Evolutionary conservation across 768 basidiomycete species (phyloP).

Genomic region (Mycena kentingensis): DNA sequence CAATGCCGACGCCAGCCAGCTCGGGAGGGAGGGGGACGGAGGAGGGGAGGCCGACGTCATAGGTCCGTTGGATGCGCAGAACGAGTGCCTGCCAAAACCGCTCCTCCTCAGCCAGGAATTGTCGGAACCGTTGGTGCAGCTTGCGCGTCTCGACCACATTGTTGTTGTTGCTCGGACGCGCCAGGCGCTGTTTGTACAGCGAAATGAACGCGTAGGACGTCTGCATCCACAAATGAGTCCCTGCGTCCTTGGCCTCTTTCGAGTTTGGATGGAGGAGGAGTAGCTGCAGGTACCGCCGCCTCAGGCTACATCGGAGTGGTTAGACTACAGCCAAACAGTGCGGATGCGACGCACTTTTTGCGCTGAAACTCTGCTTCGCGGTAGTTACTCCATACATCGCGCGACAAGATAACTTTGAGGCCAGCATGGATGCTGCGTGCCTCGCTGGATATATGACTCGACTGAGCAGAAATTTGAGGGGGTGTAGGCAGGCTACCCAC

Average conservation of each 20-base stretch:
- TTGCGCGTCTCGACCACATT: constrained; percentile 84
- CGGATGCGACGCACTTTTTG: constrained; percentile 65
- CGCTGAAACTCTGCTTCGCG: constrained; percentile 80
- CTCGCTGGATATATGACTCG: constrained; percentile 51
- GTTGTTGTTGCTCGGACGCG: constrained; percentile 48
- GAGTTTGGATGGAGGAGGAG: constrained; percentile 70
- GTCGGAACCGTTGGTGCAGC: constrained; percentile 82
- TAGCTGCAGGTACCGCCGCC: constrained; percentile 68
- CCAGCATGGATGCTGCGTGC: constrained; percentile 74
- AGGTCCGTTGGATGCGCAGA: constrained; percentile 70
- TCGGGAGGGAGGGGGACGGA: constrained; percentile 49
- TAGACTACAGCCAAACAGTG: constrained; percentile 13
- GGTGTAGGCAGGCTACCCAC: not conserved
- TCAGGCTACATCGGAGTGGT: constrained; percentile 49
- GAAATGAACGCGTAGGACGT: constrained; percentile 86
- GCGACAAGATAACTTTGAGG: constrained; percentile 74
- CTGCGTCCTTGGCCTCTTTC: constrained; percentile 75
- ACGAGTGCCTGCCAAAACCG: constrained; percentile 88
- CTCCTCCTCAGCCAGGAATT: constrained; percentile 88
- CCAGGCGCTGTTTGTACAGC: constrained; percentile 76
- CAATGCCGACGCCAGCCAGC: constrained; percentile 44
- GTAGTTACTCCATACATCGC: constrained; percentile 70
- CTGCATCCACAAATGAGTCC: constrained; percentile 90
- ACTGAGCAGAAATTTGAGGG: not conserved
- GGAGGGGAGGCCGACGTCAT: constrained; percentile 59